Base-by-base conservation (phyloP, 768 basidiomycete species). In the Leucogyrophana mollusca region DNA sequence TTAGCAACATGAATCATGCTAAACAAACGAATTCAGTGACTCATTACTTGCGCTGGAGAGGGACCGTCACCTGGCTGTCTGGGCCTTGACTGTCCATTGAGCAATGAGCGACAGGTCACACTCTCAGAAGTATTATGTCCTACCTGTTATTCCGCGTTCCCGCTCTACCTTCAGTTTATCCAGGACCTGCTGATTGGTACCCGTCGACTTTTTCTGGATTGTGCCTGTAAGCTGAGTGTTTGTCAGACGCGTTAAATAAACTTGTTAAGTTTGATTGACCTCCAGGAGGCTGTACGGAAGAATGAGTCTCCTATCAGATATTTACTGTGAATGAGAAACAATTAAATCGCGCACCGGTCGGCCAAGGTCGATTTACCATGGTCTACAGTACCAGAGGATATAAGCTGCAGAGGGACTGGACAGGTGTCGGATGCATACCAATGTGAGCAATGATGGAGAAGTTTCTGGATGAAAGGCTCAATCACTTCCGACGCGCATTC, bases 401-500 rank as follows among this genome's bases (percentile, higher is more conserved):
- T 46, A 7, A 49, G 40, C 33, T 43, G 17, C 8, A 33, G n/a
- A 40, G 5, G 33, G n/a, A n/a, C 4, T 18, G 23, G 36, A 33
- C 11, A 9, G 9, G 10, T 14, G 9, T 22, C 8, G 11, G 30
- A 22, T 23, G 50, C 62, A 45, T 58, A 84, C 92, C 93, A 56
- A 96, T 96, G 64, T 97, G 94, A 1, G 94, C 94, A 61, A 97
- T 95, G 55, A 97, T 93, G 9, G 93, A 94, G 64, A 97, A 93
- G 65, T 97, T 97, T 43, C 87, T 89, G 44, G 9, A 38, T 20
- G n/a, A n/a, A n/a, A 34, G 25, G 47, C 40, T 40, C 27, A 7
- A 6, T 30, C 13, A 30, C 6, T 13, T 7, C 27, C 27, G 27
- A 30, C 6, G 27, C 13, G 6, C 27, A 37, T 37, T 16, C 35